Conservation (phyloP, 768 basidiomycete genomes). For the Tulasnella sp. region DNA sequence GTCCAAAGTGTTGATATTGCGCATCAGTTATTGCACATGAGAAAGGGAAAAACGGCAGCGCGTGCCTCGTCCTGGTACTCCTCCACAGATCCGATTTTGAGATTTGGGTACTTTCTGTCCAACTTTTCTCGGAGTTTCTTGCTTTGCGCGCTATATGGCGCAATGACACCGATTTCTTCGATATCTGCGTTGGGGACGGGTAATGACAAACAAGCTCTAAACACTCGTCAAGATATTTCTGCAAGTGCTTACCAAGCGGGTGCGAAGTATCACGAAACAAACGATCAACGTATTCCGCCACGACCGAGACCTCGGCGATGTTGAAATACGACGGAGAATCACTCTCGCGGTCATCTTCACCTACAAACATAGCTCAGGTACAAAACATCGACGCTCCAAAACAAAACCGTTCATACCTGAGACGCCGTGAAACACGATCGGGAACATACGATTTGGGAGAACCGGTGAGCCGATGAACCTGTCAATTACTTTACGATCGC, state of each 20-base stretch:
- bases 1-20: neutral
- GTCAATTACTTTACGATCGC: slow-evolving; percentile 23
- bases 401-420: neutral
- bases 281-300: slow-evolving; percentile 38
- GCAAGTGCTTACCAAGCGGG: slow-evolving; percentile 12
- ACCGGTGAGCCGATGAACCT: neutral
- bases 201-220: no score
- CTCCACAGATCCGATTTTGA: slow-evolving; percentile 16
- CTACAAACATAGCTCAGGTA: neutral
- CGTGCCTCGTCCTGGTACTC: slow-evolving; percentile 17
- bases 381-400: neutral
- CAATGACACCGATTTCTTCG: slow-evolving; percentile 44
- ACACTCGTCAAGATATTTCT: no score
- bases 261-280: slow-evolving; percentile 28
- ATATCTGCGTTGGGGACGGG: neutral
- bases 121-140: slow-evolving; percentile 38
- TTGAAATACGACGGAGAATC: slow-evolving; percentile 66
- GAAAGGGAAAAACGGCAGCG: neutral
- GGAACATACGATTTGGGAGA: neutral
- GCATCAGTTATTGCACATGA: neutral
- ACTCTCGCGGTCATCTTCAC: slow-evolving; percentile 48
- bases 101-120: neutral
- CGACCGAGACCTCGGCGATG: slow-evolving; percentile 44
- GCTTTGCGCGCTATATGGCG: slow-evolving; percentile 53
- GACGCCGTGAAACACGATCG: slow-evolving; percentile 6